phyloP scores from a whole-genome alignment of 495 filamentous ascomycete genomes.

The Hypoxylon intermedium region DNA sequence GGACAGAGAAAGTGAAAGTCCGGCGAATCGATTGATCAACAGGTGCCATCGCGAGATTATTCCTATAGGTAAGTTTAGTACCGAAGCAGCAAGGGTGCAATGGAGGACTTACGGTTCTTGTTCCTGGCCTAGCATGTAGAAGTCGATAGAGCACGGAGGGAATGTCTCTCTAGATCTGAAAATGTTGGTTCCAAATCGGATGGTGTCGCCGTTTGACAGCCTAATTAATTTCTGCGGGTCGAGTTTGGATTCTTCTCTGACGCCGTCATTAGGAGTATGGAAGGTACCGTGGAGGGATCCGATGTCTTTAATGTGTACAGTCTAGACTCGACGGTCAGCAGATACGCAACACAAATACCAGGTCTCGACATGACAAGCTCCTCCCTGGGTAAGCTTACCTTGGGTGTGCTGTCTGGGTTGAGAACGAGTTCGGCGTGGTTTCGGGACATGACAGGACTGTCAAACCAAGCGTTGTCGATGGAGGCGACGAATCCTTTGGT shows the following conservation, averaged over 20 bases:
- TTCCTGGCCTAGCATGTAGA: constrained; percentile 11
- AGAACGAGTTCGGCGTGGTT: constrained; percentile 70
- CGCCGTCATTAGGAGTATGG: constrained; percentile 45
- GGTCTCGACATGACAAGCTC: neutral
- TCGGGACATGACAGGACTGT: constrained; percentile 83
- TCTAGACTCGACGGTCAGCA: constrained; percentile 45
- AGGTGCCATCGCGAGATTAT: neutral
- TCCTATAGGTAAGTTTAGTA: constrained; percentile 7
- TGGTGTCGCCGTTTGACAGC: constrained; percentile 48
- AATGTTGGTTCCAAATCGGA: constrained; percentile 58
- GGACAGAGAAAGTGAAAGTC: constrained; percentile 52
- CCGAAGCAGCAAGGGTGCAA: neutral
- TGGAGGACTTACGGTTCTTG: neutral
- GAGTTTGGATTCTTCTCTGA: constrained; percentile 19
- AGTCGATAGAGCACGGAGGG: constrained; percentile 46
- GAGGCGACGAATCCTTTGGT: constrained; percentile 48
- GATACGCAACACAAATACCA: constrained; percentile 25
- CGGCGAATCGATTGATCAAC: constrained; percentile 5
- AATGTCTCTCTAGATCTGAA: constrained; percentile 49
- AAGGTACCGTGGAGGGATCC: constrained; percentile 67
- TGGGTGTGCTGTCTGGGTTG: constrained; percentile 37
- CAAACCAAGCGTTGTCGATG: constrained; percentile 73
- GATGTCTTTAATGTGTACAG: constrained; percentile 54
- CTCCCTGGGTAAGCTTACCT: constrained; percentile 7
- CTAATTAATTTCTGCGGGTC: constrained; percentile 10